Evolutionary conservation across 495 filamentous ascomycete species (phyloP).

Genomic region (Lasiosphaeria miniovina): DNA sequence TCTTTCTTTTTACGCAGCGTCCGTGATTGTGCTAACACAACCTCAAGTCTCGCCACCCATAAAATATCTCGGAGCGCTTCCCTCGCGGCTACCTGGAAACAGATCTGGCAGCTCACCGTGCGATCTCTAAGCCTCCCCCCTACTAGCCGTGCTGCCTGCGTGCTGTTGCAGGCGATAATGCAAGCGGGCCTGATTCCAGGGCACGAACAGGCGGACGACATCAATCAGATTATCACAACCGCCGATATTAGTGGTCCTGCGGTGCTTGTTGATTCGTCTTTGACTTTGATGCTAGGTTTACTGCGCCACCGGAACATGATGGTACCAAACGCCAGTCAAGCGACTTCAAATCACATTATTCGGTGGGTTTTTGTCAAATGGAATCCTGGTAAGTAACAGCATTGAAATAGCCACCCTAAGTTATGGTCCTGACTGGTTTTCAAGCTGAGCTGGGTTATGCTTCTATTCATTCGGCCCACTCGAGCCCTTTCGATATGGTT

Average conservation of each 20-base stretch:
- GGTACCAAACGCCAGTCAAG: constrained; percentile 60
- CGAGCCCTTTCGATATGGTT: constrained; percentile 40
- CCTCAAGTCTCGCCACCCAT: constrained; percentile 11
- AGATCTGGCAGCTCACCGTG: constrained; percentile 70
- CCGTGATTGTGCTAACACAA: not conserved
- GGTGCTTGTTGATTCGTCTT: constrained; percentile 70
- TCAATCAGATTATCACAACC: constrained; percentile 66
- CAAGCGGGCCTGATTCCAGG: constrained; percentile 60
- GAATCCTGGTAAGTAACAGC: constrained; percentile 58
- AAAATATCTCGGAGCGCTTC: constrained; percentile 22
- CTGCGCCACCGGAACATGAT: constrained; percentile 57
- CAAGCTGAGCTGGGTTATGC: constrained; percentile 39
- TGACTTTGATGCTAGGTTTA: constrained; percentile 68
- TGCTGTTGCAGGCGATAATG: constrained; percentile 67
- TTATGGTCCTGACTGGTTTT: constrained; percentile 1
- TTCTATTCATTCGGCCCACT: constrained; percentile 39
- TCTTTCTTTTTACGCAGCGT: not conserved
- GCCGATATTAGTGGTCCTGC: constrained; percentile 80
- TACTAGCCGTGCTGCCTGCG: constrained; percentile 77
- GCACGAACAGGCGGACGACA: constrained; percentile 57
- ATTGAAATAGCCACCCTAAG: too few species aligned
- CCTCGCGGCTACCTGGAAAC: constrained; percentile 54
- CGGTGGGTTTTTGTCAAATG: constrained; percentile 78
- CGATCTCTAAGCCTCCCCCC: constrained; percentile 65
- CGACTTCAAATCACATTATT: constrained; percentile 65